phyloP scores from a whole-genome alignment of 305 asterid genomes.

The Caryopteris hybrid region DNA sequence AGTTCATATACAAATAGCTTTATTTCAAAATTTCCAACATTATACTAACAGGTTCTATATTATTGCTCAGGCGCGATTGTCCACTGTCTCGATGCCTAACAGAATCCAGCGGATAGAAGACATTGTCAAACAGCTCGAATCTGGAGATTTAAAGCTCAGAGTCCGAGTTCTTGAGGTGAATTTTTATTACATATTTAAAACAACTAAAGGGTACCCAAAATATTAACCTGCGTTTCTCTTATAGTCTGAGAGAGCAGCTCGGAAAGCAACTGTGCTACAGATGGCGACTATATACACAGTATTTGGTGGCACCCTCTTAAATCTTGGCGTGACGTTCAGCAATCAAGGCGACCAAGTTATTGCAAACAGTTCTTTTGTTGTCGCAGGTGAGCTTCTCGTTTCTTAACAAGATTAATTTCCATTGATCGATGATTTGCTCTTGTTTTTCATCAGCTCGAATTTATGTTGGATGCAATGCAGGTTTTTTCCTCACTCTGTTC shows the following conservation, averaged over 20 bases:
- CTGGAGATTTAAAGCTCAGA: constrained; percentile 87
- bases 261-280: constrained; percentile 75
- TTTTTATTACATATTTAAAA: neutral
- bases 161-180: constrained; percentile 95
- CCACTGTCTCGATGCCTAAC: constrained; percentile 86
- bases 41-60: neutral
- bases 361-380: constrained; percentile 63
- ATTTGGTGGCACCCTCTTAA: constrained; percentile 67
- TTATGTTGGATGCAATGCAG: constrained; percentile 53
- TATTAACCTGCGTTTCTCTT: constrained; percentile 9
- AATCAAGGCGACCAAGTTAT: constrained; percentile 52
- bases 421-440: neutral
- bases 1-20: neutral
- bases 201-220: too few species aligned
- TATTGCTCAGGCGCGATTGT: constrained; percentile 60
- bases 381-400: constrained; percentile 50
- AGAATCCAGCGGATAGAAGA: constrained; percentile 82
- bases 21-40: neutral
- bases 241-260: constrained; percentile 98
- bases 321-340: constrained; percentile 60
- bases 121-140: constrained; percentile 79
- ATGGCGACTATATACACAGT: constrained; percentile 91
- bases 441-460: neutral
- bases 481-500: constrained; percentile 54
- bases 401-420: neutral